A percentile compares a stretch with the other conserved stretches of the same genome.
Conservation (phyloP, 148 eudicot species). For the Simmondsia chinensis region DNA sequence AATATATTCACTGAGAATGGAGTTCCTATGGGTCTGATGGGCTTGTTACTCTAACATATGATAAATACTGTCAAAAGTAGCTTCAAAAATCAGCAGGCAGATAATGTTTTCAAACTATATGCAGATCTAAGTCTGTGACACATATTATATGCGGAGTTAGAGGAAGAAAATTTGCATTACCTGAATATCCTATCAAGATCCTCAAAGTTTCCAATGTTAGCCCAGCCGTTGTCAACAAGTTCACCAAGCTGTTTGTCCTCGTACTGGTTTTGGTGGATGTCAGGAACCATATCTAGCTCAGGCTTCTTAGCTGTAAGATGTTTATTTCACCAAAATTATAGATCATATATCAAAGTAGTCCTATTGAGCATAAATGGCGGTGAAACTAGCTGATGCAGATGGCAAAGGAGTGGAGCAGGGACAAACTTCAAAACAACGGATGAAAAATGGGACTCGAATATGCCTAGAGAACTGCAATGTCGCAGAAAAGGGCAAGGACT, state of each 20-base stretch:
- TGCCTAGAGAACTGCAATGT: neutral
- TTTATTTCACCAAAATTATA: constrained; percentile 4
- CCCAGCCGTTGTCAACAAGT: constrained; percentile 70
- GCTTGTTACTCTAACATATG: no score
- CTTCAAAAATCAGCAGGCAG: no score
- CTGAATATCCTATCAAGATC: constrained; percentile 86
- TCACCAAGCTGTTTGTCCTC: constrained; percentile 54
- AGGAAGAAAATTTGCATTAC: constrained; percentile 26
- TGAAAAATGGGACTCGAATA: constrained; percentile 1
- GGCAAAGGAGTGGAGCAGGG: constrained; percentile 12
- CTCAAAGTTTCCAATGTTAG: constrained; percentile 75
- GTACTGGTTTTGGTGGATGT: constrained; percentile 28
- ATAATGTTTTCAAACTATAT: no score
- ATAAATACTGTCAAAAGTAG: no score
- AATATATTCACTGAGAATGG: no score
- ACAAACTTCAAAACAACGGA: constrained; percentile 3
- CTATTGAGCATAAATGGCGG: neutral
- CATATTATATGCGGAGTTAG: no score
- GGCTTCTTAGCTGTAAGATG: constrained; percentile 26
- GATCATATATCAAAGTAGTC: neutral
- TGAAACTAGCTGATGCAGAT: constrained; percentile 10
- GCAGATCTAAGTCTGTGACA: no score
- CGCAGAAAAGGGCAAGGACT: neutral
- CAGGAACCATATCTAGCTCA: constrained; percentile 23
- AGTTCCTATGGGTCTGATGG: no score